A percentile compares a stretch with the other conserved stretches of the same genome.
phyloP scores from a whole-genome alignment of 495 filamentous ascomycete genomes.

The Aspergillus funiculosus region DNA sequence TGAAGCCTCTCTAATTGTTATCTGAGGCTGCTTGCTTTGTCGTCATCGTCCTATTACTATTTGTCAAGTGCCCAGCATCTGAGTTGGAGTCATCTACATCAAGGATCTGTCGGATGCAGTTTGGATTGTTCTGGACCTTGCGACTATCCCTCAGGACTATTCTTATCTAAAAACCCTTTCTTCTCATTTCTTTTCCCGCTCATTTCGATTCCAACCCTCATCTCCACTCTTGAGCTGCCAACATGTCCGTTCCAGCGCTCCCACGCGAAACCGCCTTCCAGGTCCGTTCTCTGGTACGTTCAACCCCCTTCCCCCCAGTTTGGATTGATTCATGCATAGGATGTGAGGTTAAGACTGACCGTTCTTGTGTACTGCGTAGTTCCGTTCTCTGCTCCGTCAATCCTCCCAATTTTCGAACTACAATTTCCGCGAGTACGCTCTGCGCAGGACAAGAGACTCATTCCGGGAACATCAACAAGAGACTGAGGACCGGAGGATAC shows the following conservation, averaged over 20 bases:
- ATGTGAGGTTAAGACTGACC: background rate
- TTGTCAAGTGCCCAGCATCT: too few relatives aligned
- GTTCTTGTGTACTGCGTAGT: conserved; percentile 46
- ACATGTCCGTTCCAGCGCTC: conserved; percentile 48
- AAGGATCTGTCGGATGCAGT: background rate
- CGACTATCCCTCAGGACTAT: background rate
- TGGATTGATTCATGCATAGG: background rate
- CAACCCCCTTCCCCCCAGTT: background rate
- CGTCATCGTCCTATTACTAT: too few relatives aligned
- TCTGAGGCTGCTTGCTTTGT: too few relatives aligned
- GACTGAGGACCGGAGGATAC: conserved; percentile 68
- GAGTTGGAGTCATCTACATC: background rate
- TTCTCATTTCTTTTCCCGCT: conserved; percentile 2
- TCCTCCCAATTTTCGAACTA: conserved; percentile 83
- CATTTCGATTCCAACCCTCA: background rate
- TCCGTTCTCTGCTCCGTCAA: conserved; percentile 85
- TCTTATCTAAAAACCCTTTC: background rate
- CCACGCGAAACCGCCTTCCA: conserved; percentile 63
- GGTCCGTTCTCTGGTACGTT: conserved; percentile 63
- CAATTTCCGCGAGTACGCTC: conserved; percentile 97
- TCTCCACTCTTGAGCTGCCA: conserved; percentile 36
- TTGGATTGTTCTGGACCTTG: background rate
- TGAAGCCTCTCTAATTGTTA: too few relatives aligned
- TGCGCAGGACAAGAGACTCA: conserved; percentile 76
- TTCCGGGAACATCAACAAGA: conserved; percentile 71